Base-by-base conservation (phyloP, 768 basidiomycete genomes). In the Rhizopogon vulgaris region DNA sequence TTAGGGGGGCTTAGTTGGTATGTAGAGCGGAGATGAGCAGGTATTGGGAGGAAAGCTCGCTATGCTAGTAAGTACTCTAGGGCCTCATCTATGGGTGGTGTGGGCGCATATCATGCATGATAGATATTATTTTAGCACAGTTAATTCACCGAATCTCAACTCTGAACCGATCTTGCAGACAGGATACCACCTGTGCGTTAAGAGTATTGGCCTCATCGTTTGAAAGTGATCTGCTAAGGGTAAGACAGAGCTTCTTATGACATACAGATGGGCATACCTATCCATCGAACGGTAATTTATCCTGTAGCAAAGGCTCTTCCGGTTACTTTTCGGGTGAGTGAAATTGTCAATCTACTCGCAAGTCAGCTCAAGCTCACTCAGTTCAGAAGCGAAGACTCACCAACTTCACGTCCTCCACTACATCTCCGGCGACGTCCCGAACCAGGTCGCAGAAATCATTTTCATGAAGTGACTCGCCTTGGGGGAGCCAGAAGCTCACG, bases 241-340 rank as follows among this genome's bases (percentile, higher is more conserved):
- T 22, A 30, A 57, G 38, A 59, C 40, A 56, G 51, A 46, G 48
- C 28, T 1, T 30, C 39, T 12, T 15, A 18, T 18, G 12, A 4
- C 38, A 14, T 36, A 52, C 15, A 38, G 34, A 40, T 24, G 17
- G 52, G 6, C 72, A 55, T 60, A 88, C 90, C 87, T 84, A 68
- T 98, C 95, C 94, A 98, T 95, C 27, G 94, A 96, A 52, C 94
- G 76, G 67, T 98, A 99, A 61, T 90, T 93, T 55, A 98, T 80
- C 47, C 95, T 78, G 69, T 93, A 97, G 61, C 93, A 92, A 57
- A 87, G 71, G 58, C 91, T 94, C 48, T 77, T 79, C 40, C 84
- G 78, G 25, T 78, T 75, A 3, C 91, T 91, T 70, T 91, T 93
- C 0, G 94, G 93, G 68, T 99, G 93, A 14, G 76, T 75, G 65